A percentile compares a stretch with the other conserved stretches of the same genome.
Evolutionary conservation across 495 filamentous ascomycete species (phyloP).

Genomic region (Neurospora sp.): DNA sequence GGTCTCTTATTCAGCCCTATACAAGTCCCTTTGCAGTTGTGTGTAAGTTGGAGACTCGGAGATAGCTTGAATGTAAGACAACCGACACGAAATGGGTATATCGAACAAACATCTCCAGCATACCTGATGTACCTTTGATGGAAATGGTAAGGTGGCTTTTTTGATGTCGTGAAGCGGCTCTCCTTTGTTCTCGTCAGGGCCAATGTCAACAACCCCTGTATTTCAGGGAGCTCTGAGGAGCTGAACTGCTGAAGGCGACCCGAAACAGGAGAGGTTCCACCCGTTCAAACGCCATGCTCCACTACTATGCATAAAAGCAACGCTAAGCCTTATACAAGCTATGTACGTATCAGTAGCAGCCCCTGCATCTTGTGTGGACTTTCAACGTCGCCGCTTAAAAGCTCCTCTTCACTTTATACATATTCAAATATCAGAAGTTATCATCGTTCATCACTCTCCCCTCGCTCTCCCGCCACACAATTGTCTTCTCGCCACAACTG

Average conservation of each 20-base stretch:
- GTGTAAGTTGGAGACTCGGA: neutral
- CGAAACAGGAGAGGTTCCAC: neutral
- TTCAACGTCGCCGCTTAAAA: neutral
- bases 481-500: neutral
- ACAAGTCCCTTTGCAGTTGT: neutral
- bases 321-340: neutral
- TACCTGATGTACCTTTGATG: neutral
- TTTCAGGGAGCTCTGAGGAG: neutral
- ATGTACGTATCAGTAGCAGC: neutral
- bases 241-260: neutral
- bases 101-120: neutral
- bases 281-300: neutral
- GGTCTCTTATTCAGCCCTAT: neutral
- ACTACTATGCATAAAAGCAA: neutral
- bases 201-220: neutral
- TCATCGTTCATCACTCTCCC: neutral
- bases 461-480: neutral
- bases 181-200: neutral
- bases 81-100: neutral
- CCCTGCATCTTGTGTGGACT: too few relatives aligned
- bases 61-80: neutral
- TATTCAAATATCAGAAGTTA: neutral
- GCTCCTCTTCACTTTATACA: neutral
- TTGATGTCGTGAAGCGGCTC: neutral
- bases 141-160: neutral